Base-by-base conservation (phyloP, 805 yeast genomes). In the Candida boleticola region DNA sequence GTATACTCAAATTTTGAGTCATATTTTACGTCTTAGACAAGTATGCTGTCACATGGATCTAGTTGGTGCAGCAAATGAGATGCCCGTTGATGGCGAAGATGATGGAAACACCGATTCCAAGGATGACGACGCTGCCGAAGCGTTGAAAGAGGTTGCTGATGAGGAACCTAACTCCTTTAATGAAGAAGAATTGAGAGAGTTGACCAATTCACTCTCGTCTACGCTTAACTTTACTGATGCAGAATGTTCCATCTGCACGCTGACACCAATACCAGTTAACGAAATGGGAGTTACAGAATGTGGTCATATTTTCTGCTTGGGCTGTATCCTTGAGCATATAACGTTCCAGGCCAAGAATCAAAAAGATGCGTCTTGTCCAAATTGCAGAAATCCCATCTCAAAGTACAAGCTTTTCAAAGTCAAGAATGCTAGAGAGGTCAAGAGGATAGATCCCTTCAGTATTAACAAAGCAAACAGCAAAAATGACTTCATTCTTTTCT, bases 211-310 rank as follows among this genome's bases (percentile, higher is more conserved):
- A 13, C 47, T 70, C 4, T 65, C 66, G 40, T 46, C 48, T 0
- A 49, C 48, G 34, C 48, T 74, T n/a, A 39, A 58, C 30, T 41
- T 77, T 3, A 63, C 61, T 2, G 74, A 73, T 9, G 59, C 79
- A 1, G 97, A 89, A 60, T 90, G 98, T 53, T 81, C 95, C 0
- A 87, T 90, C 19, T 92, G 98, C 60, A 81, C 89, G 0, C 75
- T 81, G 1, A 78, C 78, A 21, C 83, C 88, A 0, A 82, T 87
- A 14, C 66, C 71, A 1, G 50, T 73, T 2, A 63, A 72, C 1
- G 78, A 79, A 22, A 69, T 78, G 33, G 72, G 82, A 0, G 73
- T 92, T 10, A 79, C 90, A 0, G 81, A 80, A 29, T 92, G 98
- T 64, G 83, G 85, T 22, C 98, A 92, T 61, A 63, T 80, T 34